Conservation (phyloP, 2,329 filamentous ascomycete species). For the Trichoderma semiorbis region DNA sequence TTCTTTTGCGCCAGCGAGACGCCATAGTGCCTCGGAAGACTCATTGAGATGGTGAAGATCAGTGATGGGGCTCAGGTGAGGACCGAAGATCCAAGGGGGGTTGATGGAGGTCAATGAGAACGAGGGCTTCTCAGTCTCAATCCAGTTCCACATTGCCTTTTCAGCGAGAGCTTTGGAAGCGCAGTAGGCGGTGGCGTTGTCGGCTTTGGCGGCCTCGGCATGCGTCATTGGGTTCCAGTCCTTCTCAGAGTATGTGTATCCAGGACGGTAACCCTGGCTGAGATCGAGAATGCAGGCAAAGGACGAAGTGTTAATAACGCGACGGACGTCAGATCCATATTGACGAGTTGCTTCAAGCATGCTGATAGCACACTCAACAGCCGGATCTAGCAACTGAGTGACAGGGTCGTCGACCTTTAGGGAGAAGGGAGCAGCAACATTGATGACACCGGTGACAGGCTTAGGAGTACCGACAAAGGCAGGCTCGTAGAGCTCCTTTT, state of each 20-base stretch:
- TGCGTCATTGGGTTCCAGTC: slow-evolving; percentile 31
- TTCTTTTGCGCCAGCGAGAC: slow-evolving; percentile 19
- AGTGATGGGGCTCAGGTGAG: slow-evolving; percentile 37
- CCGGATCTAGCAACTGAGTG: slow-evolving; percentile 51
- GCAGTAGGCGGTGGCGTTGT: slow-evolving; percentile 24
- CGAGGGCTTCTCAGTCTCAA: slow-evolving; percentile 34
- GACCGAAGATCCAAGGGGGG: slow-evolving; percentile 61
- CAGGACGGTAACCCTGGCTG: slow-evolving; percentile 34
- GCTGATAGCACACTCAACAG: slow-evolving; percentile 50
- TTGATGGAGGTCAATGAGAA: slow-evolving; percentile 62
- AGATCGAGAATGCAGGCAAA: slow-evolving; percentile 44
- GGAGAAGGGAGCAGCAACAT: slow-evolving; percentile 73
- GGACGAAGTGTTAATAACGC: slow-evolving; percentile 55
- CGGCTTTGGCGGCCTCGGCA: slow-evolving; percentile 21
- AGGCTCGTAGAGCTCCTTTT: slow-evolving; percentile 65
- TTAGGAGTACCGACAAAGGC: slow-evolving; percentile 36
- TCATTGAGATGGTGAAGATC: slow-evolving; percentile 21
- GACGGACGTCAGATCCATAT: slow-evolving; percentile 52
- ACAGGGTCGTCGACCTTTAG: slow-evolving; percentile 54
- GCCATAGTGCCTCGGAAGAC: slow-evolving; percentile 21
- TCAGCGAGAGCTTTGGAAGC: slow-evolving; percentile 56
- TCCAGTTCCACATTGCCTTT: slow-evolving; percentile 58
- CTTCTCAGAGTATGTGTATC: slow-evolving; percentile 26
- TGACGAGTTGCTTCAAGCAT: slow-evolving; percentile 47
- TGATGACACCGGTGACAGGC: slow-evolving; percentile 66